Evolutionary conservation across 768 basidiomycete genomes (phyloP).

Genomic region (Kwoniella sp.): DNA sequence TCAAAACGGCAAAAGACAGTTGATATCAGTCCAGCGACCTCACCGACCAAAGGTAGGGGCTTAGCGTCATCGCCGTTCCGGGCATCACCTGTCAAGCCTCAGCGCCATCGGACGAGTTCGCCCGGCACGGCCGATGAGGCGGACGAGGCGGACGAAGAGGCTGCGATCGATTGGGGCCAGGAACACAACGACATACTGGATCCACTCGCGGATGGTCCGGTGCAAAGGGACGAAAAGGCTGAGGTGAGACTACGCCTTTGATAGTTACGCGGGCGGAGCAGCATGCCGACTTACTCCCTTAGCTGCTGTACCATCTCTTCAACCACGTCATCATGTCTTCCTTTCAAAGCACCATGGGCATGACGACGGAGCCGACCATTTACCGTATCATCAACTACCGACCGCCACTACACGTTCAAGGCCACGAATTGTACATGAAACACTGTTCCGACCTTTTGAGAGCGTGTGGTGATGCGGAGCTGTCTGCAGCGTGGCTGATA

Average conservation of each 20-base stretch:
- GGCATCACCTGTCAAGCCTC: neutral
- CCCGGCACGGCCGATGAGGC: neutral
- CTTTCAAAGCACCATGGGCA: constrained; percentile 9
- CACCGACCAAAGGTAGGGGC: constrained; percentile 5
- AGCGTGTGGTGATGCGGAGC: constrained; percentile 13
- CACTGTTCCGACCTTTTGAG: constrained; percentile 25
- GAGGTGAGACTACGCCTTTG: constrained; percentile 19
- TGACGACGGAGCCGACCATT: constrained; percentile 16
- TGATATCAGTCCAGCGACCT: constrained; percentile 10
- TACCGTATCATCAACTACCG: constrained; percentile 27
- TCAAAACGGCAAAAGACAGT: constrained; percentile 30
- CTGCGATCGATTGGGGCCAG: constrained; percentile 9
- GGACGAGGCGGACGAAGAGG: constrained; percentile 4
- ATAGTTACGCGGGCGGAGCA: neutral
- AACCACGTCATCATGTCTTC: constrained; percentile 20
- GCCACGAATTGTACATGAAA: constrained; percentile 5
- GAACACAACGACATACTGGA: too few species aligned
- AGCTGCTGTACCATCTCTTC: constrained; percentile 39
- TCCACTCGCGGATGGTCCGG: too few species aligned
- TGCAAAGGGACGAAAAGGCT: constrained; percentile 9
- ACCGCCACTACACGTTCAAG: neutral
- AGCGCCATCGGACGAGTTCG: constrained; percentile 3
- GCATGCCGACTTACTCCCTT: neutral
- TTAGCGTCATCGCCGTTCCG: constrained; percentile 5
- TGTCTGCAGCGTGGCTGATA: constrained; percentile 16